A percentile compares a stretch with the other conserved stretches of the same genome.
Evolutionary conservation across 148 eudicot species (phyloP).

Genomic region (Chenopodium formosanum): DNA sequence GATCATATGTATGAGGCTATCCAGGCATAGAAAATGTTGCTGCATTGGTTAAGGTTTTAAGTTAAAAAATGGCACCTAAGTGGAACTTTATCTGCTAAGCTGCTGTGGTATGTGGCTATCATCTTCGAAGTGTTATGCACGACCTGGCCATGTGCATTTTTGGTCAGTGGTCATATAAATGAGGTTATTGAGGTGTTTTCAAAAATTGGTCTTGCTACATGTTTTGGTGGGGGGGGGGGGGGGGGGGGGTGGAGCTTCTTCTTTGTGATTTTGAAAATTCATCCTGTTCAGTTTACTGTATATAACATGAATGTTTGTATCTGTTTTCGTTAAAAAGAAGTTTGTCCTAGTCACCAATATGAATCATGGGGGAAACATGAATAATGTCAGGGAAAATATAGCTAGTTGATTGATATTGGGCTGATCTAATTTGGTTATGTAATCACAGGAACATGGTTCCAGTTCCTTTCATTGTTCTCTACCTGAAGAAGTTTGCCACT

Average conservation of each 20-base stretch:
- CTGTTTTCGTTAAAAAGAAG: background rate
- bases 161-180: too few species aligned
- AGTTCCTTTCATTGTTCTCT: conserved; percentile 85
- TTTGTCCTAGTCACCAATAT: background rate
- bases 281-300: background rate
- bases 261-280: background rate
- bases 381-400: background rate
- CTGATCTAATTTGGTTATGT: conserved; percentile 2
- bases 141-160: too few species aligned
- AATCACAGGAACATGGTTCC: conserved; percentile 85
- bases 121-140: too few species aligned
- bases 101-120: too few species aligned
- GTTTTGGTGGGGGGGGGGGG: too few species aligned
- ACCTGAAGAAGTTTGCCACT: conserved; percentile 69
- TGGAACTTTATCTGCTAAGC: too few species aligned
- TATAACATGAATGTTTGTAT: background rate
- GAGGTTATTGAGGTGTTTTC: too few species aligned
- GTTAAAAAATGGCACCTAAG: too few species aligned
- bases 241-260: background rate
- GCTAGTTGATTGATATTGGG: background rate
- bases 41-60: too few species aligned
- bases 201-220: too few species aligned
- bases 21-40: too few species aligned
- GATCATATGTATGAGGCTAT: background rate
- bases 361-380: background rate